Evolutionary conservation across 2,329 filamentous ascomycete genomes (phyloP).

Genomic region (Hymenotorrendiella dingleyae): DNA sequence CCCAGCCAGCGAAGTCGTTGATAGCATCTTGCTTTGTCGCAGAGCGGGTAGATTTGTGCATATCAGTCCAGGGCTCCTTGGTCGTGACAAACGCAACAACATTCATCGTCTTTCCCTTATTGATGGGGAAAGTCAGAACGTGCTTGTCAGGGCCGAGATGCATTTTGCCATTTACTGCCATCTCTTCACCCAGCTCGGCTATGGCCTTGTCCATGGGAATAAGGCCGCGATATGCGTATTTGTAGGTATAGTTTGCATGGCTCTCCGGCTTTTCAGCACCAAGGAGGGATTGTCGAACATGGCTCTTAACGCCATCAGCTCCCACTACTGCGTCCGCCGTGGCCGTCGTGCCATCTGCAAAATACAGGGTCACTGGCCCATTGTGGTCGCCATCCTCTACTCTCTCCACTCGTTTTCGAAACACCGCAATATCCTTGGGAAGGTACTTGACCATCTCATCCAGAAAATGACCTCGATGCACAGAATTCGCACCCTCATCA

Average conservation of each 20-base stretch:
- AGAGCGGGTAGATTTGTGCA: no score
- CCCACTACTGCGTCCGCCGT: conserved; percentile 45
- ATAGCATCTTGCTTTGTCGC: conserved; percentile 36
- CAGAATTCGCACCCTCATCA: background rate
- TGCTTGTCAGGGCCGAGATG: conserved; percentile 52
- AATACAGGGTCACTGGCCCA: conserved; percentile 30
- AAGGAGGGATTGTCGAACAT: conserved; percentile 44
- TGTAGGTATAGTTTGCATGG: conserved; percentile 45
- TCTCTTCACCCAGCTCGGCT: conserved; percentile 40
- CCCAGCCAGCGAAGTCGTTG: conserved; percentile 38
- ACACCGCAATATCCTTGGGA: background rate
- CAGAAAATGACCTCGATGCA: background rate
- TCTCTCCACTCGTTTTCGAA: background rate
- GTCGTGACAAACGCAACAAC: conserved; percentile 43
- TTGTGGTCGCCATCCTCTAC: conserved; percentile 4
- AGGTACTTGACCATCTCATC: background rate
- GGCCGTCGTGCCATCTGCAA: conserved; percentile 38
- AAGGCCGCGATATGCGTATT: conserved; percentile 55
- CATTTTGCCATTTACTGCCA: conserved; percentile 43
- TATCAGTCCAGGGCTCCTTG: conserved; percentile 33
- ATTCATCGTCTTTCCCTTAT: conserved; percentile 47
- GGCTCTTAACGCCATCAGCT: conserved; percentile 57
- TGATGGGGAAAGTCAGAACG: conserved; percentile 54
- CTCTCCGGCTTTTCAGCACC: conserved; percentile 32
- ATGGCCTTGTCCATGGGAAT: conserved; percentile 50